Base-by-base conservation (phyloP, 306 rosid species). In the Cajanus cajan region DNA sequence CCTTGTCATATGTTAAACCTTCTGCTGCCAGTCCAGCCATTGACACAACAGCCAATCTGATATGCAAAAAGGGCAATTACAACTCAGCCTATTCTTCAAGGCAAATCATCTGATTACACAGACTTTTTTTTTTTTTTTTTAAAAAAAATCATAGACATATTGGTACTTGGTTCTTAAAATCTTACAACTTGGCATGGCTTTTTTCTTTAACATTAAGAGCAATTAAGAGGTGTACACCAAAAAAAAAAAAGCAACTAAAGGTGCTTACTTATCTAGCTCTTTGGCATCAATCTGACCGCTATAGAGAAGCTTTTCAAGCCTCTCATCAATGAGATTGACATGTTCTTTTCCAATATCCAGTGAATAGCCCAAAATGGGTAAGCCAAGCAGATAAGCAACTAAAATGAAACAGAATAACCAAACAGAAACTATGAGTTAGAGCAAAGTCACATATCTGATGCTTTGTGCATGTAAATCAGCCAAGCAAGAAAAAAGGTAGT, bases 291-390 rank as follows among this genome's bases (percentile, higher is more conserved):
- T 92, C 86, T 92, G 92, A 33, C 97, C 97, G 12, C 98, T 91
- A 80, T 92, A 95, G 71, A 92, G 91, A 70, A 90, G 84, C 82
- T 92, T 95, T 80, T 92, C 94, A 59, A 95, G 90, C 79, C 89
- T 90, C 80, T 90, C 86, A 57, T 95, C 97, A 79, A 87, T 87
- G 83, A 95, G 97, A 85, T 95, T 95, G 86, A 95, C 98, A 82
- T 95, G 90, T 87, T 91, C 98, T 82, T 92, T 95, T 66, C 98
- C 98, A 85, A 95, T 95, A 86, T 95, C 98, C 73, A 90, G 80
- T 0, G 98, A 95, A 76, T 91, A 95, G 36, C 86, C 90, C 85
- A 92, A 87, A 63, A 90, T 91, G 10, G 98, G 98, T 8, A 92
- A 82, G 48, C 97, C 98, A 84, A 95, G 89, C 82, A 92, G 88